These are phyloP conservation scores for Pythium chondricola DNA, from an alignment of 352 stramenopile genomes.

Conservation along the genomic window DNA sequence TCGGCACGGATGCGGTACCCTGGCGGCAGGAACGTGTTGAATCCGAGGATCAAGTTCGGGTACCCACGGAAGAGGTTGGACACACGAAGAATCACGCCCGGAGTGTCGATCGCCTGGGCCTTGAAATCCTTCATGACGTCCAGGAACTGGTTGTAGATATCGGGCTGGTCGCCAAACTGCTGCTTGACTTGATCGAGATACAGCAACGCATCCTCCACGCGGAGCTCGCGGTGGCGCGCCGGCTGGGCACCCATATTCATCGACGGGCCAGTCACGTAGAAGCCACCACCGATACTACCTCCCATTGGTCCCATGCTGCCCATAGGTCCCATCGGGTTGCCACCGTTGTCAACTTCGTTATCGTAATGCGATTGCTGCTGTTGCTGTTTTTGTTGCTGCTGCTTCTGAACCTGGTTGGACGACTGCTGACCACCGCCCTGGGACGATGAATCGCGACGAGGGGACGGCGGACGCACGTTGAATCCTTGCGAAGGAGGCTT, in stretches of 20 bases:
- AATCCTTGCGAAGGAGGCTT: slow-evolving; percentile 32
- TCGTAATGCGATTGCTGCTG: slow-evolving; percentile 40
- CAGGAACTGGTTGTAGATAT: slow-evolving; percentile 99
- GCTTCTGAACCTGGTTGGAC: slow-evolving; percentile 6
- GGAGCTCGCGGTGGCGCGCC: slow-evolving; percentile 66
- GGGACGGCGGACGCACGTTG: slow-evolving; percentile 32
- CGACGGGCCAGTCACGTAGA: slow-evolving; percentile 13
- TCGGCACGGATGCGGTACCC: slow-evolving; percentile 85
- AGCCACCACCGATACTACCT: slow-evolving; percentile 5
- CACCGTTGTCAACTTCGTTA: slow-evolving; percentile 30
- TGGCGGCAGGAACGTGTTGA: slow-evolving; percentile 99
- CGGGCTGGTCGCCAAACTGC: slow-evolving; percentile 97
- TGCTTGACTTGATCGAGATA: slow-evolving; percentile 99
- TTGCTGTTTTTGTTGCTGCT: slow-evolving; percentile 31
- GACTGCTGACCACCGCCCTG: background rate
- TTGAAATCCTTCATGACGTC: slow-evolving; percentile 99
- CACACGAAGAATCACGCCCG: slow-evolving; percentile 97
- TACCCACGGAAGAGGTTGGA: slow-evolving; percentile 98
- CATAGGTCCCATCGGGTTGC: too few relatives aligned
- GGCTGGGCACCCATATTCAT: slow-evolving; percentile 21
- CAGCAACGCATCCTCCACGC: slow-evolving; percentile 98
- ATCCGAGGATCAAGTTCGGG: slow-evolving; percentile 97
- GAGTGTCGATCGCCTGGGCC: slow-evolving; percentile 97
- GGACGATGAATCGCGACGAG: slow-evolving; percentile 24
- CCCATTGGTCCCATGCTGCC: too few relatives aligned